Base-by-base conservation (phyloP, 2,329 filamentous ascomycete genomes). In the Lasiodiplodia theobromae region DNA sequence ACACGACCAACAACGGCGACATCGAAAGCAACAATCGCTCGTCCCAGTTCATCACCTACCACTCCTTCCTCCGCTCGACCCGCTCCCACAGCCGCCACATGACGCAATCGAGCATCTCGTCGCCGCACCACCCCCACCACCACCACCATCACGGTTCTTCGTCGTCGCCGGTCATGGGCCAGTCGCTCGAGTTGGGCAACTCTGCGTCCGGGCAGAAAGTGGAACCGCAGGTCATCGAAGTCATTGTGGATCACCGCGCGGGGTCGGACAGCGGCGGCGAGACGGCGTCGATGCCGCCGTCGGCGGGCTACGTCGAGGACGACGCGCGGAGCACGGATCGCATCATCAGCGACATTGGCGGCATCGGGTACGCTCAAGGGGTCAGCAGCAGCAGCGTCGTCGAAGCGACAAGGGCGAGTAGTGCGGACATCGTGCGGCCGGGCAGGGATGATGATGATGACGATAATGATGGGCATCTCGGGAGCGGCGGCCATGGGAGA, bases 281-380 rank as follows among this genome's bases (percentile, higher is more conserved):
- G 31, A 12, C 14, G 51, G 28, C 7, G 16, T 56, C n/a, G 56
- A 18, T 14, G 21, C 37, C 37, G 37, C 37, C 12, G n/a, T 38
- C n/a, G 56, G 31, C 31, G 8, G 31, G 31, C 31, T 34, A 60
- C 7, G 28, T 28, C 28, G 40, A 60, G 11, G 56, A 57, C 18
- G 54, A 60, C 34, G 56, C 56, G 16, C 23, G 56, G n/a, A 60
- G 56, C 16, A 60, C 56, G 11, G 56, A 60, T 18, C 56, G 44
- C 11, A 60, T 60, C 16, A 44, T 60, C 56, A 58, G 37, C n/a
- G 25, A 4, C 25, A 2, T 25, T 3, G 25, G 25, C 25, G 18
- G 44, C 25, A 21, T n/a, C 37, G 4, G 56, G 56, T 38, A 14
- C 44, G 37, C 5, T 44, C 7, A n/a, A 25, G 11, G 11, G 12